Evolutionary conservation across 2,329 filamentous ascomycete genomes (phyloP).

Genomic region (Aschersonia sp.): DNA sequence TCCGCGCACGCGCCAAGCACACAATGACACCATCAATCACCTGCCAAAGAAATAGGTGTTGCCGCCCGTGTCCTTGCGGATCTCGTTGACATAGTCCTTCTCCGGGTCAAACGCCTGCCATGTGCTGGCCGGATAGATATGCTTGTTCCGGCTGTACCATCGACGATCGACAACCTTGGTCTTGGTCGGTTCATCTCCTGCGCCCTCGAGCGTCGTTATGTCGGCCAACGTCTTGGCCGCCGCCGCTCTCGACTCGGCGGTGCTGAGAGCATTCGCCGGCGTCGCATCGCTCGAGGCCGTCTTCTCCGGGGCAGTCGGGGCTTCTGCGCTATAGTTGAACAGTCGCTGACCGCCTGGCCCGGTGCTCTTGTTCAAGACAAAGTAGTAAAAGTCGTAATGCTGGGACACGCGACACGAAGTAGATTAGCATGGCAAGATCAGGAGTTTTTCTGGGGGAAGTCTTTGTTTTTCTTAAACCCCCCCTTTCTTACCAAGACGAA

Average conservation of each 20-base stretch:
- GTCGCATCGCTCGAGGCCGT: neutral
- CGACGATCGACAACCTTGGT: conserved; percentile 93
- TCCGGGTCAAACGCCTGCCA: conserved; percentile 94
- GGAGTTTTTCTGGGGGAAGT: neutral
- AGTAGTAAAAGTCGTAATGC: conserved; percentile 97
- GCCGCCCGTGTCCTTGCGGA: conserved; percentile 71
- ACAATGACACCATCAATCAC: conserved; percentile 8
- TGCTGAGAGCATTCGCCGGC: conserved; percentile 12
- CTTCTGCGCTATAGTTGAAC: conserved; percentile 57
- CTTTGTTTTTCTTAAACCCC: no score
- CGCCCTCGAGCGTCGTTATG: conserved; percentile 54
- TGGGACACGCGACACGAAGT: conserved; percentile 18
- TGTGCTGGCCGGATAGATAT: conserved; percentile 90
- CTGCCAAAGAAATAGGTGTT: conserved; percentile 81
- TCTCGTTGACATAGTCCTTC: conserved; percentile 64
- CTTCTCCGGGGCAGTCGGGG: conserved; percentile 15
- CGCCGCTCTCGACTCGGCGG: conserved; percentile 20
- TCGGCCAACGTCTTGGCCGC: conserved; percentile 25
- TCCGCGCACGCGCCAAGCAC: no score
- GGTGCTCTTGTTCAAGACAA: conserved; percentile 74
- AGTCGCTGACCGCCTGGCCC: conserved; percentile 59
- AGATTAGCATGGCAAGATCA: neutral
- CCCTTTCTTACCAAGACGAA: neutral
- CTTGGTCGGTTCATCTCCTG: conserved; percentile 57
- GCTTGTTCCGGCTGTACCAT: conserved; percentile 97